Base-by-base conservation (phyloP, 2,329 filamentous ascomycete species). In the Elsinoe australis region DNA sequence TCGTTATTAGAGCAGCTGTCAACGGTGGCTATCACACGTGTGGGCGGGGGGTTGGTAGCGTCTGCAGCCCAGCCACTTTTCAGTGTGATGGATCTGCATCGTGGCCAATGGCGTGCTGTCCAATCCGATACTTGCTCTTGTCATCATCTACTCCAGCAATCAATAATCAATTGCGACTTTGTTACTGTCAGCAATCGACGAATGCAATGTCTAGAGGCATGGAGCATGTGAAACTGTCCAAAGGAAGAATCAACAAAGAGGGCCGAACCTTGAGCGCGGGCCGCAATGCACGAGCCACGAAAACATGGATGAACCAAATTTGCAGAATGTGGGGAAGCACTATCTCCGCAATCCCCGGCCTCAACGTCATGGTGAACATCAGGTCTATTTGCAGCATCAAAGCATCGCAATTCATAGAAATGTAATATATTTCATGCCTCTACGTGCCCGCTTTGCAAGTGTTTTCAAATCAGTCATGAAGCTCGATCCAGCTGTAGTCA, bases 401-500 rank as follows among this genome's bases (percentile, higher is more conserved):
- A 3, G 29, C 3, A 8, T 32, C 29, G n/a, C n/a, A n/a, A n/a
- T n/a, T n/a, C n/a, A n/a, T n/a, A n/a, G n/a, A n/a, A n/a, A n/a
- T n/a, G n/a, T n/a, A n/a, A n/a, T n/a, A n/a, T n/a, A n/a, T n/a
- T n/a, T n/a, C n/a, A n/a, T n/a, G n/a, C n/a, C n/a, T n/a, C n/a
- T n/a, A n/a, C n/a, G n/a, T n/a, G n/a, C n/a, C n/a, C n/a, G n/a
- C n/a, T n/a, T n/a, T n/a, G n/a, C n/a, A n/a, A 14, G 33, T 15
- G 14, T 35, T 19, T 28, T 19, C 12, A 39, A 35, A 26, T n/a
- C 28, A 49, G 59, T 28, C 45, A 72, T 72, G 69, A 71, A 67
- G 47, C 69, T 85, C 32, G 83, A 88, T 60, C 62, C 76, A 1
- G 79, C 80, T 19, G 77, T 87, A 31, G 61, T 77, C 12, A 62